Conservation (phyloP, 2,329 filamentous ascomycete species). For the Akanthomyces dipterigenus region DNA sequence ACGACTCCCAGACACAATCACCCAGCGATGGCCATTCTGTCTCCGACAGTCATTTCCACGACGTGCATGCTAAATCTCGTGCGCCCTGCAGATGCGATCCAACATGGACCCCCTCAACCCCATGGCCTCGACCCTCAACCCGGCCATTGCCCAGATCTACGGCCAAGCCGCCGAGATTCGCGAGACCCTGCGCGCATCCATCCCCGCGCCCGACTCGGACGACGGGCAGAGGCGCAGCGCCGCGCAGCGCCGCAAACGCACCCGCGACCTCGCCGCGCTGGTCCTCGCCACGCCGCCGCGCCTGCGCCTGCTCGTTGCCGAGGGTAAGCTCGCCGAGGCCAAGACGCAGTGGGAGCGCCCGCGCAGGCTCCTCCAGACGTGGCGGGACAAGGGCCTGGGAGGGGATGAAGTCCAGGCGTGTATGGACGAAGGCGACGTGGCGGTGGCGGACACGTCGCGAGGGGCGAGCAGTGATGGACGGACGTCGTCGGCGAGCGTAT, state of each 20-base stretch:
- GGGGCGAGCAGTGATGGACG: slow-evolving; percentile 5
- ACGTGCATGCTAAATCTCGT: neutral
- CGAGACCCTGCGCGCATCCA: slow-evolving; percentile 40
- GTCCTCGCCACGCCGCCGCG: slow-evolving; percentile 55
- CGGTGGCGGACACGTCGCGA: slow-evolving; percentile 22
- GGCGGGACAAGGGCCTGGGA: slow-evolving; percentile 49
- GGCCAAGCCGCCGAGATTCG: slow-evolving; percentile 50
- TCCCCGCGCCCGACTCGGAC: slow-evolving; percentile 40
- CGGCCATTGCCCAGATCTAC: slow-evolving; percentile 70
- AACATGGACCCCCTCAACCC: slow-evolving; percentile 76
- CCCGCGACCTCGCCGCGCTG: slow-evolving; percentile 53
- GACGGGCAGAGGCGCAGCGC: slow-evolving; percentile 29
- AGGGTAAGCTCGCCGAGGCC: slow-evolving; percentile 57
- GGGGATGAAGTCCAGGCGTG: slow-evolving; percentile 47
- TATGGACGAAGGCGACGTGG: slow-evolving; percentile 49
- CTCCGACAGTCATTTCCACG: no score
- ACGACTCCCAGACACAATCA: no score
- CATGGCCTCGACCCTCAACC: slow-evolving; percentile 64
- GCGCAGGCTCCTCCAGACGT: slow-evolving; percentile 42
- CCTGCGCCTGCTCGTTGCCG: slow-evolving; percentile 49
- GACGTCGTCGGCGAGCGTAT: neutral
- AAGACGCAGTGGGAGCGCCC: slow-evolving; percentile 50
- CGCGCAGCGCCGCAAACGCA: slow-evolving; percentile 29
- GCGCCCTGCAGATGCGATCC: slow-evolving; percentile 54
- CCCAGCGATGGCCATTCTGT: no score